Conservation (phyloP, 2,329 filamentous ascomycete genomes). For the Aulographum hederae region DNA sequence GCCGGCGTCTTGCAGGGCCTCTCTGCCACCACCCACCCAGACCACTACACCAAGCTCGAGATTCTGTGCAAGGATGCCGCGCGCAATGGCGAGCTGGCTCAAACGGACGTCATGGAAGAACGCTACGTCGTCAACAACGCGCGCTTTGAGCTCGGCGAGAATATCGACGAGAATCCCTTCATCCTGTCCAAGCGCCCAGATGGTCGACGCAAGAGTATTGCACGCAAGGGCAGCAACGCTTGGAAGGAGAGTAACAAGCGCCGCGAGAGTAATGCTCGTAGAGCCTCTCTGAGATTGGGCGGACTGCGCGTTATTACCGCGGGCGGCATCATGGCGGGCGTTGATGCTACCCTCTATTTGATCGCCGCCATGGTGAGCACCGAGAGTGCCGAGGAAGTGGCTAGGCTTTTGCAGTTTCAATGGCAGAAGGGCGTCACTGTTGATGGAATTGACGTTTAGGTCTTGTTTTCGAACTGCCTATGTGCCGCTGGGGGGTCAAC, state of each 20-base stretch:
- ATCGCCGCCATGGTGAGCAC: slow-evolving; percentile 67
- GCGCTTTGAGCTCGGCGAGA: slow-evolving; percentile 61
- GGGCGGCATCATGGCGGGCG: slow-evolving; percentile 59
- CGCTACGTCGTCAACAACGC: slow-evolving; percentile 85
- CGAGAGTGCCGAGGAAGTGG: slow-evolving; percentile 57
- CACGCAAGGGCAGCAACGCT: slow-evolving; percentile 66
- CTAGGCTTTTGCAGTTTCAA: slow-evolving; percentile 58
- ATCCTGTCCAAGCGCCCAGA: slow-evolving; percentile 57
- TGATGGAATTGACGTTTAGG: slow-evolving; percentile 68
- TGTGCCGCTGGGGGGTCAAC: too few species aligned
- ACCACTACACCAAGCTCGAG: slow-evolving; percentile 65
- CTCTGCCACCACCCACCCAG: slow-evolving; percentile 66
- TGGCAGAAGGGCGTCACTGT: slow-evolving; percentile 78
- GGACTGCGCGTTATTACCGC: slow-evolving; percentile 59
- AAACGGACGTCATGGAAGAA: slow-evolving; percentile 68
- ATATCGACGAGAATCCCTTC: slow-evolving; percentile 70
- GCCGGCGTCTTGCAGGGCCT: slow-evolving; percentile 62
- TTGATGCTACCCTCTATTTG: slow-evolving; percentile 73
- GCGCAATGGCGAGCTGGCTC: slow-evolving; percentile 50
- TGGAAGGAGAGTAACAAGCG: slow-evolving; percentile 56
- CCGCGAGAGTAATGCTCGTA: slow-evolving; percentile 64
- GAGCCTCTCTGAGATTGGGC: slow-evolving; percentile 54
- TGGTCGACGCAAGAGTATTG: slow-evolving; percentile 28
- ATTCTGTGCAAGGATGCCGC: slow-evolving; percentile 61
- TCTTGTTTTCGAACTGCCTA: too few species aligned